These are phyloP conservation scores for Boletus reticulatus DNA, from an alignment of 768 basidiomycete genomes.

Conservation along the genomic window DNA sequence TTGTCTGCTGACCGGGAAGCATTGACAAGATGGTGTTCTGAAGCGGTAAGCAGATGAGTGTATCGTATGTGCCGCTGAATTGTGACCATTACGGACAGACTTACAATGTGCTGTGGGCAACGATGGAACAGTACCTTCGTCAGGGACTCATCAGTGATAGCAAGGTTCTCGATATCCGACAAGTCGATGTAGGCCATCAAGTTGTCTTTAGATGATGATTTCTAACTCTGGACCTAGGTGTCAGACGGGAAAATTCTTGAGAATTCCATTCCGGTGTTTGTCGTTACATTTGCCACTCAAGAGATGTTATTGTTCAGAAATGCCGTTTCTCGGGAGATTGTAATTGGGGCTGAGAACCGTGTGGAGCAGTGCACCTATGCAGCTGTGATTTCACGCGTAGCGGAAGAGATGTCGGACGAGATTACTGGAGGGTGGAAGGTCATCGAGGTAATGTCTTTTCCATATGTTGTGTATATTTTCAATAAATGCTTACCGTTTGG, in stretches of 20 bases:
- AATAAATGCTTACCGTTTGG: background rate
- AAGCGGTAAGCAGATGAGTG: conserved; percentile 65
- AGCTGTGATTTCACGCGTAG: conserved; percentile 84
- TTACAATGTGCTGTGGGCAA: conserved; percentile 98
- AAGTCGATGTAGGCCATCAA: conserved; percentile 78
- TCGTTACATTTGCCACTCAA: conserved; percentile 90
- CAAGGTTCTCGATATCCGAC: conserved; percentile 93
- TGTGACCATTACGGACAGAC: conserved; percentile 50
- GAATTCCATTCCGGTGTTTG: conserved; percentile 84
- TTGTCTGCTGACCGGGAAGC: conserved; percentile 85
- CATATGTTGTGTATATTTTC: background rate
- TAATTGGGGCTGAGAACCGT: conserved; percentile 82
- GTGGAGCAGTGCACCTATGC: conserved; percentile 95
- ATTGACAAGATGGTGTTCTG: conserved; percentile 88
- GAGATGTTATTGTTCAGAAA: conserved; percentile 92
- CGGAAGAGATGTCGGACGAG: conserved; percentile 87
- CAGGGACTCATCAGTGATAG: conserved; percentile 92
- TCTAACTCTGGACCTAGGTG: conserved; percentile 45
- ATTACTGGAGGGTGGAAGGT: conserved; percentile 98
- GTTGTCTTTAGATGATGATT: background rate
- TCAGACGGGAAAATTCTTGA: conserved; percentile 88
- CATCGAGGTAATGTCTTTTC: conserved; percentile 68
- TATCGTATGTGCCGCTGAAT: background rate
- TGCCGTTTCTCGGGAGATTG: conserved; percentile 81
- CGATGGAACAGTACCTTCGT: conserved; percentile 89